These are phyloP conservation scores for Hypoxylon sp. DNA, from an alignment of 2,329 filamentous ascomycete genomes.

Conservation along the genomic window DNA sequence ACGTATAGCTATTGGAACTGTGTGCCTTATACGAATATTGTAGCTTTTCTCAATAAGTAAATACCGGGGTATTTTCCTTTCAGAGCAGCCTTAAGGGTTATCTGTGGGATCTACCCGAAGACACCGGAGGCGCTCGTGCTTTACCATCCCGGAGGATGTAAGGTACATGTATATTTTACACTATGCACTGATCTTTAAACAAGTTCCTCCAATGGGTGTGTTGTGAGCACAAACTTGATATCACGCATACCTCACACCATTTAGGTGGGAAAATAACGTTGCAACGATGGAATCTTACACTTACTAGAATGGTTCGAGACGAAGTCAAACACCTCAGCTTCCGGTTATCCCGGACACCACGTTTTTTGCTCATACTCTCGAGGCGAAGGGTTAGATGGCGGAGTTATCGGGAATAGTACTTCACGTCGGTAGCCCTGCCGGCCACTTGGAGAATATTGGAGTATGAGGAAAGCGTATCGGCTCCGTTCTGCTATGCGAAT, in stretches of 20 bases:
- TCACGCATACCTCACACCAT: background rate
- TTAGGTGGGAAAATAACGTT: background rate
- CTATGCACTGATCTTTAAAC: background rate
- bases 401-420: conserved; percentile 25
- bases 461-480: conserved; percentile 32
- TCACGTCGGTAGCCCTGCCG: background rate
- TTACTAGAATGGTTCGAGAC: background rate
- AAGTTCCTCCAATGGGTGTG: background rate
- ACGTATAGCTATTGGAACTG: too few relatives aligned
- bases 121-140: too few relatives aligned
- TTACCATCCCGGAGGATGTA: too few relatives aligned
- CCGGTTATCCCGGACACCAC: background rate
- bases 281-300: background rate
- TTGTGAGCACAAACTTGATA: background rate
- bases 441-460: background rate
- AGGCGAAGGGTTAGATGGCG: background rate
- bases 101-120: too few relatives aligned
- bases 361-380: background rate
- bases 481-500: conserved; percentile 22
- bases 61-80: too few relatives aligned
- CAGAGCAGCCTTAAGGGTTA: too few relatives aligned
- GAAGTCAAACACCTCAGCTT: background rate
- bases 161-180: background rate
- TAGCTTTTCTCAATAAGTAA: too few relatives aligned
- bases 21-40: too few relatives aligned